phyloP scores from a whole-genome alignment of 352 stramenopile species.

The Phytophthora pisi region DNA sequence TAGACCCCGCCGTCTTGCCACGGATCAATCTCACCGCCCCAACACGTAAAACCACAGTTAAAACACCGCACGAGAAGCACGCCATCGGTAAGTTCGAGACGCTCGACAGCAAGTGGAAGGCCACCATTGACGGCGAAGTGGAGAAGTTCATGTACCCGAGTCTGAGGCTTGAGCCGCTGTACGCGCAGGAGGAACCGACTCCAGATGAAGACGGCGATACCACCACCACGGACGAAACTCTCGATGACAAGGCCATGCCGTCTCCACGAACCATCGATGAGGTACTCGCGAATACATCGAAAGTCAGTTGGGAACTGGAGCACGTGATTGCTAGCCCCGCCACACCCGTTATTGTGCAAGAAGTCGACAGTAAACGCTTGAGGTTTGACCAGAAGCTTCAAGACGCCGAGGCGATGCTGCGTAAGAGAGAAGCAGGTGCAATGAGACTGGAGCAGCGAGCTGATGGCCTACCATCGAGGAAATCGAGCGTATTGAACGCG shows the following conservation, averaged over 20 bases:
- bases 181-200: slow-evolving; percentile 18
- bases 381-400: slow-evolving; percentile 69
- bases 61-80: slow-evolving; percentile 22
- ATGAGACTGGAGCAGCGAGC: slow-evolving; percentile 5
- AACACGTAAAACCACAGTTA: neutral
- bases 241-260: slow-evolving; percentile 25
- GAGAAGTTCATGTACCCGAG: slow-evolving; percentile 83
- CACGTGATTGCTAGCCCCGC: slow-evolving; percentile 42
- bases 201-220: slow-evolving; percentile 3
- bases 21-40: neutral
- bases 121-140: slow-evolving; percentile 60
- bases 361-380: slow-evolving; percentile 35
- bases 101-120: slow-evolving; percentile 62
- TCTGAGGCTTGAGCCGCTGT: slow-evolving; percentile 59
- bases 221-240: neutral
- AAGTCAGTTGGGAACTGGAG: slow-evolving; percentile 62
- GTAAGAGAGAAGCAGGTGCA: slow-evolving; percentile 43
- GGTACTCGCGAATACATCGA: slow-evolving; percentile 38
- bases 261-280: slow-evolving; percentile 43
- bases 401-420: slow-evolving; percentile 56
- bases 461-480: neutral
- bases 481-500: neutral
- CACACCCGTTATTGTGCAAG: slow-evolving; percentile 26
- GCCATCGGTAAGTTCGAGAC: slow-evolving; percentile 62
- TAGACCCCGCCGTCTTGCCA: slow-evolving; percentile 13